Evolutionary conservation across 108 stramenopile genomes (phyloP).

Genomic region (Mayamaea pseudoterrestris): DNA sequence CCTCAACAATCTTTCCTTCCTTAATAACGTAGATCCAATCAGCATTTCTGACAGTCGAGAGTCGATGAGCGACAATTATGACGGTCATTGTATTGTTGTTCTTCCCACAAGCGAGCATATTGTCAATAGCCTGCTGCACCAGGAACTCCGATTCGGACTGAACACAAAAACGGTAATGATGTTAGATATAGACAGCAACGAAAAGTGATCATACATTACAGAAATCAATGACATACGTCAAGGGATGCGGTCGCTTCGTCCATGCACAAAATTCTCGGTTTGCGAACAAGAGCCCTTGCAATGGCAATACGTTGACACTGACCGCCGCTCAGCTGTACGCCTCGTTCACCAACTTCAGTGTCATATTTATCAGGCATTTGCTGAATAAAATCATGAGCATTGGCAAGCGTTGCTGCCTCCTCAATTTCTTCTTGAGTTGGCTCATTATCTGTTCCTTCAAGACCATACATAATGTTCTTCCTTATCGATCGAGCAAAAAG

Average conservation of each 20-base stretch:
- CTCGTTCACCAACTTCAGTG: conserved; percentile 69
- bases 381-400: conserved; percentile 65
- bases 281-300: conserved; percentile 67
- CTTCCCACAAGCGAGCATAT: conserved; percentile 33
- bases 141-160: conserved; percentile 48
- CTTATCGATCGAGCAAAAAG: conserved; percentile 75
- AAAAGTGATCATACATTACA: no score
- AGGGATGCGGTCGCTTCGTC: conserved; percentile 56
- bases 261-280: conserved; percentile 41
- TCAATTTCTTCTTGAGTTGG: conserved; percentile 52
- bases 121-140: conserved; percentile 76
- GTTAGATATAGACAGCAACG: no score
- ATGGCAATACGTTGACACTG: conserved; percentile 81
- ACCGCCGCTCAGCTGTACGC: conserved; percentile 51
- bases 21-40: conserved; percentile 87
- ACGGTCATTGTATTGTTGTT: conserved; percentile 46
- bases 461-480: conserved; percentile 80
- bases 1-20: conserved; percentile 68
- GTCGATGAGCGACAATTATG: conserved; percentile 88
- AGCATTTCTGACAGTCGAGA: conserved; percentile 76
- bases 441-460: conserved; percentile 41
- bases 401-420: conserved; percentile 67
- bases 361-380: conserved; percentile 43
- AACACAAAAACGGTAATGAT: no score
- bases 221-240: no score